Percentiles rank a stretch among this genome's conserved stretches.
phyloP scores from a whole-genome alignment of 495 filamentous ascomycete species.

The Aspergillus heteromorphus region DNA sequence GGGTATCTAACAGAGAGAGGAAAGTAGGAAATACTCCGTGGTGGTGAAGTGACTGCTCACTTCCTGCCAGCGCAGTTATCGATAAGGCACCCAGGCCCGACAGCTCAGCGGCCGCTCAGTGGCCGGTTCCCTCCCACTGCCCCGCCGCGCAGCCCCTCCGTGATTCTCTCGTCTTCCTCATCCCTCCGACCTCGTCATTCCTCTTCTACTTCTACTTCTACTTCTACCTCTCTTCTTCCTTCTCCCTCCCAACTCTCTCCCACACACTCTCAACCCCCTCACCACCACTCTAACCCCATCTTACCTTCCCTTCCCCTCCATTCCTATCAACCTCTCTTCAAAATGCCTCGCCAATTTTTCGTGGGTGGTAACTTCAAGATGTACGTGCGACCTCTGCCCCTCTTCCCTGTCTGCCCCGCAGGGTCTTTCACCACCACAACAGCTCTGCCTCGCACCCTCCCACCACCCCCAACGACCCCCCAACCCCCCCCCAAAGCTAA shows the following conservation, averaged over 20 bases:
- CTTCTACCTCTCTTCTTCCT: conserved; percentile 11
- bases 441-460: background rate
- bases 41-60: too few relatives aligned
- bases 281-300: background rate
- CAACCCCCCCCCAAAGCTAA: too few relatives aligned
- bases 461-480: conserved; percentile 5
- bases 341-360: conserved; percentile 96
- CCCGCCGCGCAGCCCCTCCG: conserved; percentile 14
- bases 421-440: background rate
- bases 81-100: conserved; percentile 19
- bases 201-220: conserved; percentile 9
- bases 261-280: too few relatives aligned
- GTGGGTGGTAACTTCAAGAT: conserved; percentile 99
- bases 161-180: conserved; percentile 10
- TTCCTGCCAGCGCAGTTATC: conserved; percentile 21
- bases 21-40: too few relatives aligned
- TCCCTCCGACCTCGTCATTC: conserved; percentile 8
- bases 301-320: conserved; percentile 1
- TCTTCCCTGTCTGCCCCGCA: conserved; percentile 17
- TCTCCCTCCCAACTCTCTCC: background rate
- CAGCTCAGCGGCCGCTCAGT: background rate
- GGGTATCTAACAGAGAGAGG: too few relatives aligned
- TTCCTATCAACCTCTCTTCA: conserved; percentile 17
- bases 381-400: conserved; percentile 45
- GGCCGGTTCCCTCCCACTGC: conserved; percentile 3